Base-by-base conservation (phyloP, 805 yeast species). In the Wickerhamiella kazuoi region DNA sequence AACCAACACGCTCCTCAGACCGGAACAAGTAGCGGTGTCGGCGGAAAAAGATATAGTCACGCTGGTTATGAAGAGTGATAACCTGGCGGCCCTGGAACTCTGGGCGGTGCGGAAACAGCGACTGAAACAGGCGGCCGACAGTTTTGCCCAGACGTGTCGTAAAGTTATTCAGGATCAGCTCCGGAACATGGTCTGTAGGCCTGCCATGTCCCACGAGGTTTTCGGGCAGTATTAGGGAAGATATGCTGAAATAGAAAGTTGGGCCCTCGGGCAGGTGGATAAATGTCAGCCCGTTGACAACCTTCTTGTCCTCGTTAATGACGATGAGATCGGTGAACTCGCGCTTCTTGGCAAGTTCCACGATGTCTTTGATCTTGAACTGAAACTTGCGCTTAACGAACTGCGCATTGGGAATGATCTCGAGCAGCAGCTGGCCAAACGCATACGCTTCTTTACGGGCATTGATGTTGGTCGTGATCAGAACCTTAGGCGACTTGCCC, bases 191-290 rank as follows among this genome's bases (percentile, higher is more conserved):
- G 32, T 72, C 75, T 0, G 97, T 84, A 21, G 95, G 78, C 37
- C 76, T 71, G 41, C 97, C 97, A 52, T 90, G 97, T 8, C 94
- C 95, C 18, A 63, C 56, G 40, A 90, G 82, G 47, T 71, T 65
- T 48, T 80, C 73, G 9, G 86, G 77, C 49, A 81, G 79, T 14
- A 72, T 71, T 34, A 79, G 67, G 3, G 94, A 82, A 6, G 83
- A 66, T 3, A 90, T 64, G 21, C 90, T 77, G 53, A 90, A 90
- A 61, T 87, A 86, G 55, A 83, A 83, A 0, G 96, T 79, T 29
- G 98, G 98, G 1, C 98, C 98, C 35, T 71, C 80, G 7, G 98
- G 98, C 43, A 90, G 67, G 62, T 90, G 95, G 41, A 90, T 78
- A 53, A 90, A 80, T 1, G 97, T 83, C 42, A 90, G 61, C 2